Percentiles rank a stretch among this genome's conserved stretches.
These are phyloP conservation scores for Stephanodiscus triporus DNA, from an alignment of 108 stramenopile genomes.

Conservation along the genomic window DNA sequence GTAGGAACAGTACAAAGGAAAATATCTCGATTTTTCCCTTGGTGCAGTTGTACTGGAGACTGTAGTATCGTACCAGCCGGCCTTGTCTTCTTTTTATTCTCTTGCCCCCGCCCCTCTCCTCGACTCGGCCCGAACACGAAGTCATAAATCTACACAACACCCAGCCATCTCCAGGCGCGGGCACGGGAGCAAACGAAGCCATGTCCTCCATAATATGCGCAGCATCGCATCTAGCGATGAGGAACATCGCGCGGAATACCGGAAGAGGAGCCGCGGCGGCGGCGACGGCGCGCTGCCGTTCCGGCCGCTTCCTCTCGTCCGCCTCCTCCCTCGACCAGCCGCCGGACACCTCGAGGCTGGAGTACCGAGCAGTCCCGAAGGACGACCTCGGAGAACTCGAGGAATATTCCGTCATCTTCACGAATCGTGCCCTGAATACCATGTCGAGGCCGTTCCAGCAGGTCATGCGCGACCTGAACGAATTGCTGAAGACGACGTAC, in stretches of 20 bases:
- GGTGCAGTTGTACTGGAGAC: too few relatives aligned
- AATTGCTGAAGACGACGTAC: conserved; percentile 81
- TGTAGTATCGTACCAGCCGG: too few relatives aligned
- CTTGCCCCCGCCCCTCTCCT: too few relatives aligned
- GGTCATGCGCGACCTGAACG: conserved; percentile 89
- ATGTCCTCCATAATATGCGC: neutral
- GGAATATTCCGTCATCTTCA: conserved; percentile 92
- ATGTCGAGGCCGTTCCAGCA: conserved; percentile 93
- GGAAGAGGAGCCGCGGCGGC: neutral
- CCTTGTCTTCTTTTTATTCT: too few relatives aligned
- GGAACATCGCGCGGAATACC: neutral
- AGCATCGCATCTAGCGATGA: neutral
- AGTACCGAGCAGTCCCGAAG: conserved; percentile 64
- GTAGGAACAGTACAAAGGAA: too few relatives aligned
- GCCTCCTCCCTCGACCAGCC: neutral
- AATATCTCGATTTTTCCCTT: too few relatives aligned
- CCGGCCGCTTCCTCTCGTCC: neutral
- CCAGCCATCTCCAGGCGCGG: too few relatives aligned
- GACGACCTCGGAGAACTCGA: conserved; percentile 74
- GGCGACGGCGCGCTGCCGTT: neutral
- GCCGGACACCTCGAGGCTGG: conserved; percentile 2
- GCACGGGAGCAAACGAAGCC: neutral
- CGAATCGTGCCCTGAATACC: conserved; percentile 89
- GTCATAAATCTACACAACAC: too few relatives aligned
- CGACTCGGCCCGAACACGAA: too few relatives aligned